Evolutionary conservation across 2,329 filamentous ascomycete genomes (phyloP).

Genomic region (Fusarium staphyleae): DNA sequence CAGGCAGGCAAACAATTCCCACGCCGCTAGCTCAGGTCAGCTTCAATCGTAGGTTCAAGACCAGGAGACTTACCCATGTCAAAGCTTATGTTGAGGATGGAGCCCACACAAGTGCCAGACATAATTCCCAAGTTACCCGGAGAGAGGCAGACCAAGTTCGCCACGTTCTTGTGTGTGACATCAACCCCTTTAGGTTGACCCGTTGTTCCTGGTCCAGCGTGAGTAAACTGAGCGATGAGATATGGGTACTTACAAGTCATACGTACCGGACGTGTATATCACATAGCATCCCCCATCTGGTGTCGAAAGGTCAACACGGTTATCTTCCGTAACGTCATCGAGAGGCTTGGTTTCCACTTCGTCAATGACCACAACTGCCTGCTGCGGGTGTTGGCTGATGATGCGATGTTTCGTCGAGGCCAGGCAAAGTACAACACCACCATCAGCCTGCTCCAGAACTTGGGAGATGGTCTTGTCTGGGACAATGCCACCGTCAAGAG

Average conservation of each 20-base stretch:
- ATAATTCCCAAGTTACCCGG: slow-evolving; percentile 60
- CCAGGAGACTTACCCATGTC: slow-evolving; percentile 61
- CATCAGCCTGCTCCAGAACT: slow-evolving; percentile 56
- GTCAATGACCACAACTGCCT: slow-evolving; percentile 43
- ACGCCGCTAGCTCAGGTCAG: slow-evolving; percentile 54
- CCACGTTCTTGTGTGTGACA: slow-evolving; percentile 61
- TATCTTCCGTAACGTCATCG: slow-evolving; percentile 1
- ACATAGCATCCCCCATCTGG: slow-evolving; percentile 53
- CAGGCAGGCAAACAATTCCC: slow-evolving; percentile 65
- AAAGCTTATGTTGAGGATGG: slow-evolving; percentile 65
- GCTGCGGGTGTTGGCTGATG: slow-evolving; percentile 34
- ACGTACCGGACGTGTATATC: slow-evolving; percentile 62
- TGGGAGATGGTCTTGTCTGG: slow-evolving; percentile 56
- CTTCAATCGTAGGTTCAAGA: not conserved
- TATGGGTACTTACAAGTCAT: not conserved
- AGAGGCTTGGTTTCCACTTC: slow-evolving; percentile 11
- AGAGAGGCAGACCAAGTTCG: slow-evolving; percentile 59
- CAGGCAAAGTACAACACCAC: slow-evolving; percentile 57
- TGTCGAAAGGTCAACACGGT: slow-evolving; percentile 44
- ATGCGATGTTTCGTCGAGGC: slow-evolving; percentile 47
- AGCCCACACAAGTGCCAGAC: slow-evolving; percentile 59
- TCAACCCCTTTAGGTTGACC: slow-evolving; percentile 66
- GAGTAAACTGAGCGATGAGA: not conserved
- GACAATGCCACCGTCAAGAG: slow-evolving; percentile 63
- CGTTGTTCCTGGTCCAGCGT: slow-evolving; percentile 53